phyloP scores from a whole-genome alignment of 441 rosid species.

The Metrosideros polymorpha region DNA sequence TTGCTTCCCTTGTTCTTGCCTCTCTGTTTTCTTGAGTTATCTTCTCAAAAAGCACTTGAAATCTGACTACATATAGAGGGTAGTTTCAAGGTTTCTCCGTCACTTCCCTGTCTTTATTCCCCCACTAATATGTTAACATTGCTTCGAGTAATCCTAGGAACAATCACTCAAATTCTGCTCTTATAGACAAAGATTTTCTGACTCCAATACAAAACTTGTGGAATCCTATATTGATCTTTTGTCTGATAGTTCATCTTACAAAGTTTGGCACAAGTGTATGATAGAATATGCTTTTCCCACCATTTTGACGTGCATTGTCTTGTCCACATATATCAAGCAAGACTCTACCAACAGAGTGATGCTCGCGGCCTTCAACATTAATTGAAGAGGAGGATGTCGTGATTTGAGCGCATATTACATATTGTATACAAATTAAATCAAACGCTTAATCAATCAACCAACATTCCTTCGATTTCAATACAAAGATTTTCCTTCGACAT shows the following conservation, averaged over 20 bases:
- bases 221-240: background rate
- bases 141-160: no score
- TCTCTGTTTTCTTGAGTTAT: background rate
- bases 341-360: background rate
- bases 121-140: no score
- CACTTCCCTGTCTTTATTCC: background rate
- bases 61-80: background rate
- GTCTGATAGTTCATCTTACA: background rate
- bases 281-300: background rate
- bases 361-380: background rate
- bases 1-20: background rate
- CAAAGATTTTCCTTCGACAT: background rate
- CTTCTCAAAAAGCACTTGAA: background rate
- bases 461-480: background rate
- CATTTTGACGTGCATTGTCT: background rate
- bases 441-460: background rate
- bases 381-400: background rate
- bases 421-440: background rate
- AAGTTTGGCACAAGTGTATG: background rate
- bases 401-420: background rate
- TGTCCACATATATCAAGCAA: background rate
- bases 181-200: no score
- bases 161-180: no score
- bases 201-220: no score
- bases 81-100: background rate